Percentiles rank a stretch among this genome's conserved stretches.
Conservation (phyloP, 441 rosid genomes). For the Adansonia madagascariensis region DNA sequence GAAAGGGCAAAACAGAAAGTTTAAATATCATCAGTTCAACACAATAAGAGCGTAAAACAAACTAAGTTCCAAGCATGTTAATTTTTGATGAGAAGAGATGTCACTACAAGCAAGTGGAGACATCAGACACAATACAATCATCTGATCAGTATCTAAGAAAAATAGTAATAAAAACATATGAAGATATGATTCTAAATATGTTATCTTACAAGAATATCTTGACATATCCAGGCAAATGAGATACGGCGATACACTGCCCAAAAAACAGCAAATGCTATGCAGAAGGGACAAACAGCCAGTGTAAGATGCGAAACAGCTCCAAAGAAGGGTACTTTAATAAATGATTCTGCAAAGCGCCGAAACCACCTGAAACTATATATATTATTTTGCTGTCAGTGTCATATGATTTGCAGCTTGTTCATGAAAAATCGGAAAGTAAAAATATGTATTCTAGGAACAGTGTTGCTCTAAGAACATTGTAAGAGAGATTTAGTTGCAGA, state of each 20-base stretch:
- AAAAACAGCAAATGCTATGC: constrained; percentile 84
- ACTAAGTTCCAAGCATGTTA: neutral
- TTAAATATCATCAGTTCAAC: constrained; percentile 26
- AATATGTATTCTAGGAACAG: neutral
- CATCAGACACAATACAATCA: neutral
- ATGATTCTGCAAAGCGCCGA: constrained; percentile 70
- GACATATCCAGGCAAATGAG: constrained; percentile 80
- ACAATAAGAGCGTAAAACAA: constrained; percentile 16
- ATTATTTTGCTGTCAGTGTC: constrained; percentile 47
- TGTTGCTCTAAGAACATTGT: constrained; percentile 12
- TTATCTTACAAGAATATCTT: constrained; percentile 79
- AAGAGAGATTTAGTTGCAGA: neutral
- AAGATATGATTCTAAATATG: constrained; percentile 19
- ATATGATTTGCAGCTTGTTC: constrained; percentile 13
- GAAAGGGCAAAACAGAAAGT: constrained; percentile 7
- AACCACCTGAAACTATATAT: constrained; percentile 76
- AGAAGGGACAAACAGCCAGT: constrained; percentile 87
- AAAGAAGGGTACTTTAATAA: constrained; percentile 73
- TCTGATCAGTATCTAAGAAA: neutral
- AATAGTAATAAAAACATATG: neutral
- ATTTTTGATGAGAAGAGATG: constrained; percentile 17
- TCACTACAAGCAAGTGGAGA: constrained; percentile 12
- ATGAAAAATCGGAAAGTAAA: constrained; percentile 6
- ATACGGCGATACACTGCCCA: constrained; percentile 68
- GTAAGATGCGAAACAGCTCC: constrained; percentile 91